Percentiles rank a stretch among this genome's conserved stretches.
These are phyloP conservation scores for Prunus mume DNA, from an alignment of 306 rosid species.

Conservation along the genomic window DNA sequence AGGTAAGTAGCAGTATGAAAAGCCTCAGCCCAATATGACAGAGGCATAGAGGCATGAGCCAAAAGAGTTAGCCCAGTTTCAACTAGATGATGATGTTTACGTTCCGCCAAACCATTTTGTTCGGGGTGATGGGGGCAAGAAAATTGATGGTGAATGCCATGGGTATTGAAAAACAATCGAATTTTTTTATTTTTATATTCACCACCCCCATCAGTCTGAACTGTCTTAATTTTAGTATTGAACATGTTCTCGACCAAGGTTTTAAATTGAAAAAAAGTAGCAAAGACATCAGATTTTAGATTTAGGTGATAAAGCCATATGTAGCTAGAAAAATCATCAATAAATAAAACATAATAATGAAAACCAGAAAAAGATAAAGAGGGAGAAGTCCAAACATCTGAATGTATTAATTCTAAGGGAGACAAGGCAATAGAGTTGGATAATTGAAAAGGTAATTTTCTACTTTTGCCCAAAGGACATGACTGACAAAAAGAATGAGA, in stretches of 20 bases:
- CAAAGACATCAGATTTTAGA: background rate
- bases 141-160: background rate
- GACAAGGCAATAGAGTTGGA: background rate
- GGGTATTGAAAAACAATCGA: rapidly evolving
- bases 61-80: background rate
- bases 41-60: background rate
- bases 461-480: background rate
- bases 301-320: background rate
- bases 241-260: background rate
- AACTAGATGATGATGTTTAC: background rate
- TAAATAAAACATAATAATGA: background rate
- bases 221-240: background rate
- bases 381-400: background rate
- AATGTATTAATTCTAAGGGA: background rate
- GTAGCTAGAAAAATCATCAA: background rate
- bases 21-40: background rate
- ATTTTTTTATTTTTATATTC: background rate
- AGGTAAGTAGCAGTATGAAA: background rate
- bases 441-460: background rate
- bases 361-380: background rate
- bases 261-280: background rate
- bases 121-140: background rate
- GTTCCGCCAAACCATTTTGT: background rate
- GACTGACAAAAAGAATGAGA: background rate
- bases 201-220: background rate